Base-by-base conservation (phyloP, 306 rosid species). In the Nissolia schottii region DNA sequence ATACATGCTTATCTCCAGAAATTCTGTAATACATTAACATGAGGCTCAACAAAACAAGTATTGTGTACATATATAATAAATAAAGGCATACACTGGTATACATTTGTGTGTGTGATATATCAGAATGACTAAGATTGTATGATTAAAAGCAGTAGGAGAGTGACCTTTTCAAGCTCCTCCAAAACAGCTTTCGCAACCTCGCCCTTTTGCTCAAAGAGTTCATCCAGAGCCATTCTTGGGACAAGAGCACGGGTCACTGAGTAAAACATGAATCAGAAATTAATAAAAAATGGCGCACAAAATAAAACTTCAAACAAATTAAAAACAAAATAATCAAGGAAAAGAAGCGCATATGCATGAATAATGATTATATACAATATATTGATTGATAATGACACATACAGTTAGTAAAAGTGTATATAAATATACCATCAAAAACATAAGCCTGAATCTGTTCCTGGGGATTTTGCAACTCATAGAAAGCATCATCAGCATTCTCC, bases 151-250 rank as follows among this genome's bases (percentile, higher is more conserved):
- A 37, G 53, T 31, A 20, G n/a, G n/a, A n/a, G n/a, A 61, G 1
- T 76, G 61, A 89, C 98, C 97, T 94, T 94, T 77, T 86, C 97
- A 71, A 94, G 98, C 67, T 94, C 98, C 82, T 91, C 95, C 74
- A 82, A 70, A 1, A 94, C 98, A 46, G 96, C 70, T 77, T 86
- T 91, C 22, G 96, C 89, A 85, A 94, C 98, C 73, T 94, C 98
- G 50, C 97, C 96, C 83, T 94, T 94, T 78, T 94, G 98, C 64
- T 94, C 98, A 86, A 94, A 91, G 67, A 94, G 83, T 16, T 89
- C 95, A 79, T 94, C 98, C 81, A 94, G 76, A 9, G 69, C 87
- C 97, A 94, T 89, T 77, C 79, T 83, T 0, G 97, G 98, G 57
- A 94, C 98, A 77, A 86, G 22, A 51, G 98, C 98, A 29, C 98